Evolutionary conservation across 2,329 filamentous ascomycete species (phyloP), one percentile per base, ranked within the genome.

Genomic region (Xylaria sp.): DNA sequence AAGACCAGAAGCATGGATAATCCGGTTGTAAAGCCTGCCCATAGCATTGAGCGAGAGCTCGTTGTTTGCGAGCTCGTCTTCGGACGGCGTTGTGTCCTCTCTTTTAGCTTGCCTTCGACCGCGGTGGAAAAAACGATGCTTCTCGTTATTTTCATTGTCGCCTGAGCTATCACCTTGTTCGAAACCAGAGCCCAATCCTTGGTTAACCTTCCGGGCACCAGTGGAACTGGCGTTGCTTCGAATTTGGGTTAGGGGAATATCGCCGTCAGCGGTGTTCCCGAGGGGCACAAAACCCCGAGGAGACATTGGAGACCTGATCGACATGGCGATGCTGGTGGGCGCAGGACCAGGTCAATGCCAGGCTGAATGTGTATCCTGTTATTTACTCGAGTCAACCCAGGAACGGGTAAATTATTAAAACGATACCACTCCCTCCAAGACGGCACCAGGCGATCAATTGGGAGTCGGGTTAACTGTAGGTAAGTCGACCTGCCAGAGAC

Each of bases 11-110:
- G 89, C 89, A 72, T 83, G 82, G 67, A 91, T 81, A 69, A 93
- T 84, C 77, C 86, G 90, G 74, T 85, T 83, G 79, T 92, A 91
- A 41, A 92, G 75, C 67, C 84, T 84, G 52, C 90, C 90, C 83
- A 93, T 87, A 68, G 86, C 86, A 72, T 89, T 92, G 70, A 92
- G 80, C 36, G 83, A 82, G 36, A 86, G 78, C 20, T 87, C 87
- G 1, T 88, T 85, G 8, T 78, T 78, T 67, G 81, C 80, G 65
- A 82, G 79, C 9, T 83, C 85, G 67, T 82, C 82, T 20, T 80
- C 77, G 39, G 85, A 82, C 55, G 79, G 78, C 3, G 81, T 74
- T 4, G 75, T 75, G 7, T 79, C 78, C 50, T 80, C 79, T n/a
- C 81, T 76, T 76, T 82, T 80, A 30, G 79, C 74, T 58, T 81